Evolutionary conservation across 2,329 filamentous ascomycete genomes (phyloP), one percentile per base, ranked within the genome.

Genomic region (Ceratocystis albifundus): DNA sequence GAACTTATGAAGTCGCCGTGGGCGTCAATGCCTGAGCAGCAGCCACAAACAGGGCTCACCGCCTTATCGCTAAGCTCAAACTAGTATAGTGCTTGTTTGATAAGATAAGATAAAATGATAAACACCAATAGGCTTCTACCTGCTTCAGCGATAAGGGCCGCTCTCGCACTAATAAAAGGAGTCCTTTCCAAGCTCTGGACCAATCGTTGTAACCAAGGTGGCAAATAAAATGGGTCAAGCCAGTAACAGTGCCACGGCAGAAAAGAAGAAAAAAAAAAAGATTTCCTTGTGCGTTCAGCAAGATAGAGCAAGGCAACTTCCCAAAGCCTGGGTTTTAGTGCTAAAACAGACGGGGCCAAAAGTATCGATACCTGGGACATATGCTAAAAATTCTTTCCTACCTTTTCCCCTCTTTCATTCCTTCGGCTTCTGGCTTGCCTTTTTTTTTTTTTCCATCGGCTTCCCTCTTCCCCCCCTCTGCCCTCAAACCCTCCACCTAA

Each of bases 201-300:
- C 62, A 64, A 64, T 64, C 62, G 41, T 15, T 8, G 4, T 36
- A 28, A 5, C 12, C 62, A 22, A 41, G 36, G 46, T 55, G 32
- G 45, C 45, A 53, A 64, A 20, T 15, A 36, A 48, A 20, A 48
- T 48, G 62, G 62, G 10, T 32, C 20, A 55, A 15, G 3, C 50
- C 20, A 50, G 32, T 32, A 53, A 7, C 32, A 46, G 46, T 22
- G 45, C 25, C 20, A 64, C 30, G 46, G 50, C 46, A 53, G 50
- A 55, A 50, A 28, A 41, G 30, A 25, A 64, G 4, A 28, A 41
- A 46, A 25, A 64, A 28, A 28, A 28, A 53, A 53, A 91, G 96
- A 76, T 25, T 57, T 41, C 32, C 62, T 41, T 53, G 50, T 25
- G 30, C 46, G 50, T 41, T 30, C 36, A 41, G 48, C 62, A 59